A percentile compares a stretch with the other conserved stretches of the same genome.
These are phyloP conservation scores for Myxozyma melibiosi DNA, from an alignment of 805 yeast species.

Conservation along the genomic window DNA sequence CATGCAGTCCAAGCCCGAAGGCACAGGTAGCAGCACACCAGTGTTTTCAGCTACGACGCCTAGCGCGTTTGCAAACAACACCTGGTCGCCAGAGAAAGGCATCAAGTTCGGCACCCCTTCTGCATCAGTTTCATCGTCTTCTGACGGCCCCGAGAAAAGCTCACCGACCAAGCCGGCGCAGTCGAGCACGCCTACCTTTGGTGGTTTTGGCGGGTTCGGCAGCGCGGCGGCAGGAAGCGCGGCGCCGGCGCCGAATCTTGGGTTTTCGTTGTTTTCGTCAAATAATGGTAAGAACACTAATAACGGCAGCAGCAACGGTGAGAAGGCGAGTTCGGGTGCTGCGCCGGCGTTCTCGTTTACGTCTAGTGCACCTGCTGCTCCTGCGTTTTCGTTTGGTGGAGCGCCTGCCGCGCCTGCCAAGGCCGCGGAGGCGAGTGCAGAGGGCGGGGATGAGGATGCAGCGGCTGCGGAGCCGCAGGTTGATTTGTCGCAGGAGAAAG, in stretches of 20 bases:
- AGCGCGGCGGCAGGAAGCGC: not conserved
- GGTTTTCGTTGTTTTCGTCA: slow-evolving; percentile 9
- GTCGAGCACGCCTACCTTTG: not conserved
- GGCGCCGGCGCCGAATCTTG: slow-evolving; percentile 15
- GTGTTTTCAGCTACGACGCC: slow-evolving; percentile 16
- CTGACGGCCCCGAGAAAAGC: not conserved
- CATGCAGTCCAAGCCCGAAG: slow-evolving; percentile 7
- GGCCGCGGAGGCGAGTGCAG: slow-evolving; percentile 2
- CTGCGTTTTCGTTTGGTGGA: slow-evolving; percentile 37
- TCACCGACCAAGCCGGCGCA: slow-evolving; percentile 13
- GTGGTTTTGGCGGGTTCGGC: slow-evolving; percentile 6
- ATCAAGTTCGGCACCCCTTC: slow-evolving; percentile 38
- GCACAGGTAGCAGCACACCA: slow-evolving; percentile 16
- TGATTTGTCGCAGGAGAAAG: slow-evolving; percentile 56
- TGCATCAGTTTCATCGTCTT: slow-evolving; percentile 2
- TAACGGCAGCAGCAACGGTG: not conserved
- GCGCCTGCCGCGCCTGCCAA: slow-evolving; percentile 16
- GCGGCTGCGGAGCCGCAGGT: slow-evolving; percentile 46
- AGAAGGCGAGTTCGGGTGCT: not conserved
- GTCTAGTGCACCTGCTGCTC: slow-evolving; percentile 23
- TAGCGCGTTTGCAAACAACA: slow-evolving; percentile 22
- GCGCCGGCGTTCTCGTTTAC: not conserved
- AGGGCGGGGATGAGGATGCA: slow-evolving; percentile 18
- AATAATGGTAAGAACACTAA: not conserved
- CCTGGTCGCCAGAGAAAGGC: slow-evolving; percentile 42